Percentiles rank a stretch among this genome's conserved stretches.
Evolutionary conservation across 2,329 filamentous ascomycete genomes (phyloP).

Genomic region (Achaetomium macrosporum): DNA sequence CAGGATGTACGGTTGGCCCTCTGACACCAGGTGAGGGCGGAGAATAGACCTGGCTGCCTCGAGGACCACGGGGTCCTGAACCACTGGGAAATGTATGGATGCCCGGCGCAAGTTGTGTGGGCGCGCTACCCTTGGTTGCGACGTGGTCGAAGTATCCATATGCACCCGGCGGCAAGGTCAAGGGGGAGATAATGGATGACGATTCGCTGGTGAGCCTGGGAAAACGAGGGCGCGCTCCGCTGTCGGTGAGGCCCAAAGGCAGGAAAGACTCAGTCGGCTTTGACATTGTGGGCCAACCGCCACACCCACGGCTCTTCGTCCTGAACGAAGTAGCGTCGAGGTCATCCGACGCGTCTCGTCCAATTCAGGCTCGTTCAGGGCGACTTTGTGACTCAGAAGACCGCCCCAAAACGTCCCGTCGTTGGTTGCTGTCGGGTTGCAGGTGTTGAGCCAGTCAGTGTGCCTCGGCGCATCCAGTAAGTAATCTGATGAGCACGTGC

Average conservation of each 20-base stretch:
- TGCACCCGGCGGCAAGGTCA: slow-evolving; percentile 33
- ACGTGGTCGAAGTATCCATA: slow-evolving; percentile 36
- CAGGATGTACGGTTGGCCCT: slow-evolving; percentile 20
- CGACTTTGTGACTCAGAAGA: neutral
- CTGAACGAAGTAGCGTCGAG: neutral
- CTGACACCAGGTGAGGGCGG: slow-evolving; percentile 23
- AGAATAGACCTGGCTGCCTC: slow-evolving; percentile 18
- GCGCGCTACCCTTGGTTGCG: slow-evolving; percentile 7
- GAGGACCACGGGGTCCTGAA: neutral
- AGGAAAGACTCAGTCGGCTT: slow-evolving; percentile 40
- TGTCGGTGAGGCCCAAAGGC: slow-evolving; percentile 35
- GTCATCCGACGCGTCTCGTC: neutral
- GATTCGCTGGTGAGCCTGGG: slow-evolving; percentile 27
- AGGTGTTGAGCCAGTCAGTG: neutral
- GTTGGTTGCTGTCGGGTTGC: neutral
- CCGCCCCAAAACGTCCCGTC: neutral
- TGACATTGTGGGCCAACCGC: slow-evolving; percentile 30
- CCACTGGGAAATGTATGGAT: slow-evolving; percentile 20
- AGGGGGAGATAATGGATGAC: slow-evolving; percentile 36
- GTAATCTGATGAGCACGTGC: neutral
- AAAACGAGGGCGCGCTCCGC: slow-evolving; percentile 26
- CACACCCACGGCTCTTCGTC: neutral
- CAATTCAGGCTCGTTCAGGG: neutral
- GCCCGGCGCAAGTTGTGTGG: slow-evolving; percentile 18
- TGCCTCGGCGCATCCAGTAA: neutral